Percentiles rank a stretch among this genome's conserved stretches.
Conservation (phyloP, 805 yeast species). For the Helenozyma rhizophorensis region DNA sequence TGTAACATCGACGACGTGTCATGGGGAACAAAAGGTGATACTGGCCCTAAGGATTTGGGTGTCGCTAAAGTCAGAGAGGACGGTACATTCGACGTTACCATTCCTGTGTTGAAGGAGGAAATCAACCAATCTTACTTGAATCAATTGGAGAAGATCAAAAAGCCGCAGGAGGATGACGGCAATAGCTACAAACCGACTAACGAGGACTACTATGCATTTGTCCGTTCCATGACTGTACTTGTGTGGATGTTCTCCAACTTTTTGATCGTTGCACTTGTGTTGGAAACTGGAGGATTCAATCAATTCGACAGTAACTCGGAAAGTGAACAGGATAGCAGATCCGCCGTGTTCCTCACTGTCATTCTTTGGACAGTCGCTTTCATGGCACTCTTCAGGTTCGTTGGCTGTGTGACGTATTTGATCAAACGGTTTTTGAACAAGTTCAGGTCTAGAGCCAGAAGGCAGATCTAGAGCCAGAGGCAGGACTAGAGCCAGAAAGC, state of each 20-base stretch:
- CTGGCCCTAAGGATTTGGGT: constrained; percentile 56
- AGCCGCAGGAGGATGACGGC: constrained; percentile 33
- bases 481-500: no score
- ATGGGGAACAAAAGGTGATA: constrained; percentile 72
- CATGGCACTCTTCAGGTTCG: constrained; percentile 52
- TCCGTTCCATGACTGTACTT: constrained; percentile 43
- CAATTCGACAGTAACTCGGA: constrained; percentile 28
- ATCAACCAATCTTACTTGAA: constrained; percentile 50
- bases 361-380: constrained; percentile 61
- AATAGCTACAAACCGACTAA: constrained; percentile 25
- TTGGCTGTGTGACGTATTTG: constrained; percentile 51
- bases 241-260: constrained; percentile 44
- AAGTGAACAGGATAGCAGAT: constrained; percentile 24
- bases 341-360: constrained; percentile 45
- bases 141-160: constrained; percentile 50
- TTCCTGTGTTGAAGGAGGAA: constrained; percentile 46
- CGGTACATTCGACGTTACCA: constrained; percentile 53
- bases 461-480: no score
- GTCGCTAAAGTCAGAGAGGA: constrained; percentile 49
- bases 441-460: constrained; percentile 16
- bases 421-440: constrained; percentile 27
- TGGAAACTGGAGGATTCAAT: constrained; percentile 42
- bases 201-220: constrained; percentile 44
- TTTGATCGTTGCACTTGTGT: constrained; percentile 37
- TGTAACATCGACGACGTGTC: constrained; percentile 70